A percentile compares a stretch with the other conserved stretches of the same genome.
These are phyloP conservation scores for Fraxinus angustifolia DNA, from an alignment of 305 asterid genomes.

Conservation along the genomic window DNA sequence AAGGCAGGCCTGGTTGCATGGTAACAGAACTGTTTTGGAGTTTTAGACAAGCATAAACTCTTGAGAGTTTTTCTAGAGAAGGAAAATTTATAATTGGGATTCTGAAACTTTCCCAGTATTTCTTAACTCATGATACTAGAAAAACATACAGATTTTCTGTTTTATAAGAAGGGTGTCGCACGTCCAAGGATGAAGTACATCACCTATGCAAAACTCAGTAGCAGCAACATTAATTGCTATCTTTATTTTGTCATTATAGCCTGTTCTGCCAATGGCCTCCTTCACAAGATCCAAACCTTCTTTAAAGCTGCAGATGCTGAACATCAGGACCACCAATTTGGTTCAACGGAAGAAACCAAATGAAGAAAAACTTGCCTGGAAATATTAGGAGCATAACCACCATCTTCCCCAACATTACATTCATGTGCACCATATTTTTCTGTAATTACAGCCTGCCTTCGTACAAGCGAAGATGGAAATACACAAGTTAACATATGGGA, in stretches of 20 bases:
- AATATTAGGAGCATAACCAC: slow-evolving; percentile 92
- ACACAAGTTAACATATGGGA: slow-evolving; percentile 8
- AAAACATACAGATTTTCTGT: background rate
- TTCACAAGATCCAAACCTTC: slow-evolving; percentile 91
- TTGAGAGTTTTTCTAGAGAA: background rate
- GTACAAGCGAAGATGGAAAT: slow-evolving; percentile 26
- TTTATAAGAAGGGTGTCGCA: background rate
- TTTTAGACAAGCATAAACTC: background rate
- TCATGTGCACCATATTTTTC: slow-evolving; percentile 73
- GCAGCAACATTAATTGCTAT: slow-evolving; percentile 86
- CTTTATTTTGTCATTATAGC: slow-evolving; percentile 77
- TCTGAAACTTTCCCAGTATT: slow-evolving; percentile 4
- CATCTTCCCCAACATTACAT: slow-evolving; percentile 96
- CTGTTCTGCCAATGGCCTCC: slow-evolving; percentile 94
- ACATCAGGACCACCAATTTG: slow-evolving; percentile 21
- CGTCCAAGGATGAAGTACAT: slow-evolving; percentile 19
- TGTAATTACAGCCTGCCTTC: slow-evolving; percentile 74
- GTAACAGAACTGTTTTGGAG: background rate
- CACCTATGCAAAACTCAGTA: slow-evolving; percentile 95
- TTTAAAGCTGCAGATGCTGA: slow-evolving; percentile 62
- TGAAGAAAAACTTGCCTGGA: slow-evolving; percentile 63
- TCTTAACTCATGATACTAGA: slow-evolving; percentile 9
- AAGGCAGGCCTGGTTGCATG: background rate
- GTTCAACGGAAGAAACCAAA: slow-evolving; percentile 19
- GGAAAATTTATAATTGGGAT: background rate